Evolutionary conservation across 306 rosid species (phyloP).

Genomic region (Lagenaria siceraria): DNA sequence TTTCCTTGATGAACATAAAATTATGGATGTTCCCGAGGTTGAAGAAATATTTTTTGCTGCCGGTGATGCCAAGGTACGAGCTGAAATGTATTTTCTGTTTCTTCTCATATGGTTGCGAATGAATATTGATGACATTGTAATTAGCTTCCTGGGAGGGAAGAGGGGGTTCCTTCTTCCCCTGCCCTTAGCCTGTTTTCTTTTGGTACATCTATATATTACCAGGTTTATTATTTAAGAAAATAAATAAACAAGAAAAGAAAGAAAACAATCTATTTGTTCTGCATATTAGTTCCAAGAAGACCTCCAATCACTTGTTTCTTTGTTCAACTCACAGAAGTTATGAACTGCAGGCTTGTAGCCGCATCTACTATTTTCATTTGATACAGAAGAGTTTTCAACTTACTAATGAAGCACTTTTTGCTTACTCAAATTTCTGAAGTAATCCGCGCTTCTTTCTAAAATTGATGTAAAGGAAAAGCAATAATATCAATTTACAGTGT

Average conservation of each 20-base stretch:
- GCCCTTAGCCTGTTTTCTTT: background rate
- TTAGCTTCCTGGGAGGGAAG: background rate
- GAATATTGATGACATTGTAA: background rate
- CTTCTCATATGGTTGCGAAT: background rate
- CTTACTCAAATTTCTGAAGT: background rate
- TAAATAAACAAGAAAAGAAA: background rate
- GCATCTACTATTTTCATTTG: background rate
- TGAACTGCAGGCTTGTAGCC: background rate
- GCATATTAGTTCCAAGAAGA: background rate
- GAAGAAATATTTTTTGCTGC: conserved; percentile 8
- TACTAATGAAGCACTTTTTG: background rate
- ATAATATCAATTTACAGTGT: background rate
- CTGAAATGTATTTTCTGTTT: background rate
- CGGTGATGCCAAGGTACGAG: conserved; percentile 9
- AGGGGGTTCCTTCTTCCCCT: background rate
- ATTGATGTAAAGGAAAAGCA: background rate
- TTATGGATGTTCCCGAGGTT: conserved; percentile 7
- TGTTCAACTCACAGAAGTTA: background rate
- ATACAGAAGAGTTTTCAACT: background rate
- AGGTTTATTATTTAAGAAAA: background rate
- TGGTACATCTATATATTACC: background rate
- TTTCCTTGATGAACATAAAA: background rate
- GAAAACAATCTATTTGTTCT: background rate
- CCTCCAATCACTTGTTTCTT: background rate
- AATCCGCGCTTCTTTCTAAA: background rate